Evolutionary conservation across 805 yeast species (phyloP), one percentile per base, ranked within the genome.

Genomic region (Candida ortonii): DNA sequence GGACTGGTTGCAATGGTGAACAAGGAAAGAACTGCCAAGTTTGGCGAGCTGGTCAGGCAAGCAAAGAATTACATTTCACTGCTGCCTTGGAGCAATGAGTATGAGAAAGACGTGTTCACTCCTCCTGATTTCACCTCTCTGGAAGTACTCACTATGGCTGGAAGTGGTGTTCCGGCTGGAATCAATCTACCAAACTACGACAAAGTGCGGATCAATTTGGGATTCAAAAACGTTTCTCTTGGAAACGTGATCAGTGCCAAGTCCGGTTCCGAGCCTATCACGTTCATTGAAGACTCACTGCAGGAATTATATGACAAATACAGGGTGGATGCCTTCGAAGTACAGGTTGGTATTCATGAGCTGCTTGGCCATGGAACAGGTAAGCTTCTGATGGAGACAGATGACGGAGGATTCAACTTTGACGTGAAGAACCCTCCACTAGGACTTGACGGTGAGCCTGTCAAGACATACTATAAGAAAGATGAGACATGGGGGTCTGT

Each of bases 261-360:
- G 43, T 78, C 90, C 1, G 70, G 75, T 30, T 77, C 76, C 47
- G 81, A 79, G 45, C 79, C 80, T 24, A 70, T 81, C 44, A 79
- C 87, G 11, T 87, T 87, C 53, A 64, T 87, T 36, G 53, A 60
- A 25, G 72, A 70, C 3, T 57, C 62, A 9, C 72, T 78, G 36
- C 73, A 70, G 41, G 79, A 67, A 8, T 52, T 78, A 27, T 86
- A 73, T 64, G 75, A 79, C 41, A 75, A 80, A 55, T 81, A 82
- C 66, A 72, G 86, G 52, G 81, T 76, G 29, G 89, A 83, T 30
- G 82, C 95, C 0, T 87, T 87, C 57, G 96, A 87, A 61, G 93
- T 87, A 27, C 95, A 87, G 63, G 96, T 87, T 32, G 96, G 96
- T 36, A 82, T 87, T 50, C 96, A 87, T 61, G 96, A 87, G 62